Percentiles rank a stretch among this genome's conserved stretches.
These are phyloP conservation scores for Penicillium sclerotiorum DNA, from an alignment of 2,329 filamentous ascomycete genomes.

Conservation along the genomic window DNA sequence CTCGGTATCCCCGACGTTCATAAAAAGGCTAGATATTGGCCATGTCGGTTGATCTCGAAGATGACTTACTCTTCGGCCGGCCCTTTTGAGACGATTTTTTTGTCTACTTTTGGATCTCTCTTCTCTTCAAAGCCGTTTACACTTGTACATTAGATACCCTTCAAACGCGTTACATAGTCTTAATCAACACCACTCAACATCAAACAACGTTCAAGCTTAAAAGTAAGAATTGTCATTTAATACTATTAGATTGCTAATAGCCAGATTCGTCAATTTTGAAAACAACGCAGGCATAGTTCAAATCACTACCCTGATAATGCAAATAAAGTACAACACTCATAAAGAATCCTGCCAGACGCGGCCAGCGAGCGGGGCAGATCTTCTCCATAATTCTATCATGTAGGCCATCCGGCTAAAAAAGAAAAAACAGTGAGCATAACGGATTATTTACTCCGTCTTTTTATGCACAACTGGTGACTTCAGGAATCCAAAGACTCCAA, in stretches of 20 bases:
- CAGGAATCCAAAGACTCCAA: conserved; percentile 70
- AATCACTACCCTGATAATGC: neutral
- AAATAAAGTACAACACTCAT: neutral
- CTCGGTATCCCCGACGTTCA: too few species aligned
- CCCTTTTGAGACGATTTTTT: too few species aligned
- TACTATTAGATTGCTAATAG: too few species aligned
- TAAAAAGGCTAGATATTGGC: neutral
- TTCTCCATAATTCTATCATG: too few species aligned
- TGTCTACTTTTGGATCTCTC: too few species aligned
- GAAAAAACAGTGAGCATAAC: neutral
- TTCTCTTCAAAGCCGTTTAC: too few species aligned
- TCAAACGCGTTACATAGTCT: neutral
- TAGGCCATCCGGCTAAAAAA: neutral
- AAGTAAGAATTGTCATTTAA: neutral
- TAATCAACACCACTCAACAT: conserved; percentile 1
- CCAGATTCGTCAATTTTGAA: too few species aligned
- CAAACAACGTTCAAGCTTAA: neutral
- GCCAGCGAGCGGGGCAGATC: conserved; percentile 1
- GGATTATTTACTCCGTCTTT: conserved; percentile 9
- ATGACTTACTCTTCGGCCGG: too few species aligned
- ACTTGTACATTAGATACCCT: conserved; percentile 1
- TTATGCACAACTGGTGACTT: conserved; percentile 58
- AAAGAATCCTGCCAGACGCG: neutral
- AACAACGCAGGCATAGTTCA: too few species aligned
- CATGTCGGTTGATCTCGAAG: too few species aligned